Evolutionary conservation across 768 basidiomycete genomes (phyloP), one percentile per base, ranked within the genome.

Genomic region (Leccinum arenicola): DNA sequence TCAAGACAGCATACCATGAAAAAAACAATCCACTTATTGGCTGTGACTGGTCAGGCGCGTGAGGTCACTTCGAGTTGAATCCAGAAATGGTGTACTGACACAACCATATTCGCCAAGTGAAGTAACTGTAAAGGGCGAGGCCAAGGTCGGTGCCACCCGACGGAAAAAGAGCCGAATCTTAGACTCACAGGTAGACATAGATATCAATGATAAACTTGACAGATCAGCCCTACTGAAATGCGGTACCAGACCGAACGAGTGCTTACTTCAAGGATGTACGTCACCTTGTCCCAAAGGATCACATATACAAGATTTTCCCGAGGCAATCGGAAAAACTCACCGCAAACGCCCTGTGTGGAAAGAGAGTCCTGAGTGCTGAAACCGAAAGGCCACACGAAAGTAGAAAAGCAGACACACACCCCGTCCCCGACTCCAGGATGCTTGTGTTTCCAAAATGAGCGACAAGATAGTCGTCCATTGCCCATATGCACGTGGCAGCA

Each of bases 381-480:
- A 40, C 38, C 38, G 17, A 96, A 82, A 83, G 60, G 79, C 81
- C 10, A 45, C 17, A 38, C 17, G 17, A 8, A 17, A 38, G 38
- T 38, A 38, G 38, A 38, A 8, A 38, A 17, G 38, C 38, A 38
- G 15, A 68, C 70, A 40, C 19, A 71, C 70, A 31, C 31, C 64
- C 70, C 38, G 25, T 66, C 11, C 59, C 59, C 25, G 66, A 63
- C 6, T 36, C 0, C 45, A 71, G 50, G 4, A 52, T 31, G 6
- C 5, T 0, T 23, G 45, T 0, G 57, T 71, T 53, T 27, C 12
- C 70, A 48, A 61, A 71, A 3, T 64, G 27, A 11, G 14, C 57
- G 43, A 72, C 35, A 48, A 71, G 54, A 31, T 70, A 70, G 48
- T 66, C 35, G 35, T 70, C 70, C 50, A 68, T 64, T 52, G 64